Conservation (phyloP, 352 stramenopile species). For the Pythium coloratum region DNA sequence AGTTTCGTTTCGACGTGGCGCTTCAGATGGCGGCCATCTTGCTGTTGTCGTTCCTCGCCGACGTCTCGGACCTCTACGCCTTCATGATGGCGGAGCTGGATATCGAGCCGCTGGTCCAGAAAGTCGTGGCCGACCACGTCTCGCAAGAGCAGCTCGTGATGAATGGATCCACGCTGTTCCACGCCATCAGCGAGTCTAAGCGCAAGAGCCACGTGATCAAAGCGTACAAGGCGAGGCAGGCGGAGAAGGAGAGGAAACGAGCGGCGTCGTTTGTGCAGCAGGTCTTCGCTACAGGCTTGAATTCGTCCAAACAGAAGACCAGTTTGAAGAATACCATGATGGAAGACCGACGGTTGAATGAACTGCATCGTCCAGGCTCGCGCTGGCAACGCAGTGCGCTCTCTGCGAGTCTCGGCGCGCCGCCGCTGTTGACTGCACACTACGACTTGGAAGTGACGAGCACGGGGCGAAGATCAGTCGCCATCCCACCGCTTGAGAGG, state of each 20-base stretch:
- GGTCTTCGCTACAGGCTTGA: slow-evolving; percentile 27
- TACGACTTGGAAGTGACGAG: slow-evolving; percentile 27
- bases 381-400: slow-evolving; percentile 2
- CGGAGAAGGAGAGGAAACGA: slow-evolving; percentile 35
- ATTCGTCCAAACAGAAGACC: slow-evolving; percentile 1
- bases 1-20: slow-evolving; percentile 61
- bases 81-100: slow-evolving; percentile 59
- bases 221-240: slow-evolving; percentile 37
- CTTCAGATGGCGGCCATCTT: slow-evolving; percentile 49
- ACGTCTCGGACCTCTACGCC: slow-evolving; percentile 52
- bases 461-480: neutral
- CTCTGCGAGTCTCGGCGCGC: slow-evolving; percentile 8
- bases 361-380: neutral
- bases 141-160: slow-evolving; percentile 46
- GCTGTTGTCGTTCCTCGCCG: slow-evolving; percentile 45
- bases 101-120: slow-evolving; percentile 45
- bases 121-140: slow-evolving; percentile 45
- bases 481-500: slow-evolving; percentile 9
- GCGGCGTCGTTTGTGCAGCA: slow-evolving; percentile 37
- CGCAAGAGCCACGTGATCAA: slow-evolving; percentile 37
- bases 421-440: slow-evolving; percentile 34
- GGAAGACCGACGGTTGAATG: neutral
- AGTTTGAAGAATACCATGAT: neutral
- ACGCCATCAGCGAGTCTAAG: slow-evolving; percentile 43
- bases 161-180: slow-evolving; percentile 38